Percentiles rank a stretch among this genome's conserved stretches.
phyloP scores from a whole-genome alignment of 176 grass and related monocot genomes.

The Carex cristatella region DNA sequence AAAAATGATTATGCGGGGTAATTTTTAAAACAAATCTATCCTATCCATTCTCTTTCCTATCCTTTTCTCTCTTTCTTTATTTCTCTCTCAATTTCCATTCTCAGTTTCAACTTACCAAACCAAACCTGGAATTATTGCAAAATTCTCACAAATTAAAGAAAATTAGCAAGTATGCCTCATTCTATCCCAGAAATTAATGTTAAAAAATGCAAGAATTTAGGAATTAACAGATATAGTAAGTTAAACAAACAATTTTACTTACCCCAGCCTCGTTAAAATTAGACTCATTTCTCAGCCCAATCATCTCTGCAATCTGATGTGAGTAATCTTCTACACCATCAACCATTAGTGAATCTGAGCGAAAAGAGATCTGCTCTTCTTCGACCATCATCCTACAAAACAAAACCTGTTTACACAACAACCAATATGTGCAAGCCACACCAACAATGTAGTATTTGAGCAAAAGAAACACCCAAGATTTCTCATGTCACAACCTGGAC shows the following conservation, averaged over 20 bases:
- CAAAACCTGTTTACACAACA: slow-evolving; percentile 16
- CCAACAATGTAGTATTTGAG: not conserved
- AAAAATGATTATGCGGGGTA: not conserved
- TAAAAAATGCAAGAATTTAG: not conserved
- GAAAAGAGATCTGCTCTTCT: slow-evolving; percentile 98
- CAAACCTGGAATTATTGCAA: not conserved
- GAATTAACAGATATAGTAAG: not conserved
- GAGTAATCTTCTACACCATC: slow-evolving; percentile 95
- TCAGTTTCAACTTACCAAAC: not conserved
- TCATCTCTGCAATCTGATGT: slow-evolving; percentile 97
- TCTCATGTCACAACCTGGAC: not conserved
- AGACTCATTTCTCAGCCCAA: slow-evolving; percentile 83
- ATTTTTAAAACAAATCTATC: not conserved
- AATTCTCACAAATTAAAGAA: not conserved
- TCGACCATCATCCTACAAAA: slow-evolving; percentile 98
- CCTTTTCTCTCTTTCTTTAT: not conserved
- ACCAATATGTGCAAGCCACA: not conserved
- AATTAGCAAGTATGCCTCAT: not conserved
- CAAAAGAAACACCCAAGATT: not conserved
- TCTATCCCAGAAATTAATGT: not conserved
- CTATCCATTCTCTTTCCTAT: not conserved
- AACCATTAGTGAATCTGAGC: slow-evolving; percentile 71
- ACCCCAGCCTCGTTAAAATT: slow-evolving; percentile 98
- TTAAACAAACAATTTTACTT: slow-evolving; percentile 15
- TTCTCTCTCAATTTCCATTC: not conserved